Evolutionary conservation across 306 rosid genomes (phyloP).

Genomic region (Pyrus pyrifolia): DNA sequence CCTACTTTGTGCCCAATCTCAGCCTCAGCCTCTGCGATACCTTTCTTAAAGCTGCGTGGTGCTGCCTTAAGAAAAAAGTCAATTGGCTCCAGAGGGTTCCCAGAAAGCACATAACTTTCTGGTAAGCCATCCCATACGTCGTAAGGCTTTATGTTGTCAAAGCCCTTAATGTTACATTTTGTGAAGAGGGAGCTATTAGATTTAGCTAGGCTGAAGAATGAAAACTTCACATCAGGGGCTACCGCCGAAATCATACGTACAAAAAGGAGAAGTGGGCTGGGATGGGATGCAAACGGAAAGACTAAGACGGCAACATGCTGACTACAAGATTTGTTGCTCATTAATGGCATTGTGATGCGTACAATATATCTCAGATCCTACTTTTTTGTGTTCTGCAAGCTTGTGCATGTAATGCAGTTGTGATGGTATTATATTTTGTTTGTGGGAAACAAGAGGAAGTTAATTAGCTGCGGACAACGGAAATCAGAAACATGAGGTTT

Average conservation of each 20-base stretch:
- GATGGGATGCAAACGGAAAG: conserved; percentile 74
- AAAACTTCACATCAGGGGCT: conserved; percentile 22
- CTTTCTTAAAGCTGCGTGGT: conserved; percentile 28
- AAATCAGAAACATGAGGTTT: background rate
- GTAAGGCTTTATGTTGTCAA: conserved; percentile 24
- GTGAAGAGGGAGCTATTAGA: conserved; percentile 29
- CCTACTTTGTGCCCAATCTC: conserved; percentile 28
- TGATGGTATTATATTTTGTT: background rate
- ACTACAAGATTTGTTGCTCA: background rate
- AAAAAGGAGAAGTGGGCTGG: conserved; percentile 45
- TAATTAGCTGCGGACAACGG: background rate
- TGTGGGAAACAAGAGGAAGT: background rate
- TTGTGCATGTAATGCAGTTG: background rate
- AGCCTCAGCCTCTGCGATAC: conserved; percentile 25
- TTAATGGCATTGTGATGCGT: background rate
- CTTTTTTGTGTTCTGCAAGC: background rate
- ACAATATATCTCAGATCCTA: background rate
- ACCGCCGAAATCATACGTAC: conserved; percentile 28
- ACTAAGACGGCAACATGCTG: conserved; percentile 59
- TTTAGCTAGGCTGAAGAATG: conserved; percentile 41
- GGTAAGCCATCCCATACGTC: conserved; percentile 55
- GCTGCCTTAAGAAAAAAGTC: conserved; percentile 30
- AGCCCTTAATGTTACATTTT: background rate
- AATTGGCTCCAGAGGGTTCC: conserved; percentile 20
- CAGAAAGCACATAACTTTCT: conserved; percentile 20